Base-by-base conservation (phyloP, 2,329 filamentous ascomycete genomes). In the Lojkania enalia region DNA sequence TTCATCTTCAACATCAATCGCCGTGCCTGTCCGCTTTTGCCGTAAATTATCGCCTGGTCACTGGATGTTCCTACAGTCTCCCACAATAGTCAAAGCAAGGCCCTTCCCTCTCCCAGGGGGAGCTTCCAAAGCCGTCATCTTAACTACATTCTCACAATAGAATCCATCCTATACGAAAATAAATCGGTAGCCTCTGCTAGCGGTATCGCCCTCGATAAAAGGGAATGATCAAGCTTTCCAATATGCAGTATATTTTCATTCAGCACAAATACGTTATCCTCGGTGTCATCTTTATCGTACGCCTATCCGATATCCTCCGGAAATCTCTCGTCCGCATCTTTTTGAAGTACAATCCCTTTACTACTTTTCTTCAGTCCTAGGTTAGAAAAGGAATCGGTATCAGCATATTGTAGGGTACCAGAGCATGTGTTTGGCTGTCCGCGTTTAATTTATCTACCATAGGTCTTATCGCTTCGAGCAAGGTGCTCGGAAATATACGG, bases 161-260 rank as follows among this genome's bases (percentile, higher is more conserved):
- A 86, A 57, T 86, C 82, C 0, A 86, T 74, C 0, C 82, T 82
- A 49, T 77, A 77, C 0, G 73, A 71, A 51, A 81, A 85, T 1
- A 86, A 62, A 54, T 85, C 81, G 2, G 71, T 67, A 5, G 76
- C 63, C 1, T 71, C 48, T 11, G 7, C 9, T 11, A 33, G 11
- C 6, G 30, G 30, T 16, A 11, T 16, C 14, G 30, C 14, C 14
- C 14, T 33, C 7, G 7, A 6, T 6, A 33, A 16, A 6, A 33
- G 7, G 7, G 7, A 16, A 12, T 33, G 30, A 33, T 65, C 52
- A 12, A 61, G 44, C 2, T 15, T 16, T 16, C 45, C 48, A 14
- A 66, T 44, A 39, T 63, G 42, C 4, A 57, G 29, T n/a, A 67
- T 9, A 7, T 61, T 48, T 35, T 60, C 61, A 32, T 73, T 67